These are phyloP conservation scores for Corymbia maculata DNA, from an alignment of 345 rosid species.

Conservation along the genomic window DNA sequence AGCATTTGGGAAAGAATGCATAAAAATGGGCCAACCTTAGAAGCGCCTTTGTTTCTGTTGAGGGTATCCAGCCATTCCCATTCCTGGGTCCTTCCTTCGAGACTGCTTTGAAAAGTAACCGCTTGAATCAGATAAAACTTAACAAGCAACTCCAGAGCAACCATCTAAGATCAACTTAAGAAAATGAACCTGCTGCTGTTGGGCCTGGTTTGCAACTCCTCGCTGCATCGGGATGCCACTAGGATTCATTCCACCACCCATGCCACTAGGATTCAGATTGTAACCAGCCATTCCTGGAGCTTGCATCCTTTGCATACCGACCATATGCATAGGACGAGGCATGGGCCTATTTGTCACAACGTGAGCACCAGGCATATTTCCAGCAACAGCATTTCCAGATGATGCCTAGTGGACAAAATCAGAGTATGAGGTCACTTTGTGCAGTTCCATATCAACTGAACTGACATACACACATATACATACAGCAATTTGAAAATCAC, in stretches of 20 bases:
- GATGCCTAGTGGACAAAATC: conserved; percentile 1
- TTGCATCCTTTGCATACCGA: conserved; percentile 78
- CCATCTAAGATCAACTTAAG: not conserved
- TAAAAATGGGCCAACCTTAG: conserved; percentile 10
- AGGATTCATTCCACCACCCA: conserved; percentile 72
- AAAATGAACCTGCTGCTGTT: conserved; percentile 36
- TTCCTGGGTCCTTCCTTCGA: conserved; percentile 81
- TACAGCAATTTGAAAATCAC: not conserved
- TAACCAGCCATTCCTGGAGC: conserved; percentile 61
- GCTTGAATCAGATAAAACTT: not conserved
- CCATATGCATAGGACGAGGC: conserved; percentile 52
- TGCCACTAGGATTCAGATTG: conserved; percentile 52
- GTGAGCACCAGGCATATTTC: conserved; percentile 51
- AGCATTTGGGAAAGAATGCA: not conserved
- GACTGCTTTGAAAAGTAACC: conserved; percentile 27
- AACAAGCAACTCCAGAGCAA: not conserved
- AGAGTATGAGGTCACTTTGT: not conserved
- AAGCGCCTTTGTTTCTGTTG: conserved; percentile 82
- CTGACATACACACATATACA: not conserved
- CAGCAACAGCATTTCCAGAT: conserved; percentile 51
- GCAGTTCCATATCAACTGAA: not conserved
- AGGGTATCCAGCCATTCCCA: conserved; percentile 78
- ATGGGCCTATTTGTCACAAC: conserved; percentile 49
- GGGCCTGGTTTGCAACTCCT: conserved; percentile 56
- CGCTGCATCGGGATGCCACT: conserved; percentile 67